These are phyloP conservation scores for Phytophthora hybrid DNA, from an alignment of 352 stramenopile genomes.

Conservation along the genomic window DNA sequence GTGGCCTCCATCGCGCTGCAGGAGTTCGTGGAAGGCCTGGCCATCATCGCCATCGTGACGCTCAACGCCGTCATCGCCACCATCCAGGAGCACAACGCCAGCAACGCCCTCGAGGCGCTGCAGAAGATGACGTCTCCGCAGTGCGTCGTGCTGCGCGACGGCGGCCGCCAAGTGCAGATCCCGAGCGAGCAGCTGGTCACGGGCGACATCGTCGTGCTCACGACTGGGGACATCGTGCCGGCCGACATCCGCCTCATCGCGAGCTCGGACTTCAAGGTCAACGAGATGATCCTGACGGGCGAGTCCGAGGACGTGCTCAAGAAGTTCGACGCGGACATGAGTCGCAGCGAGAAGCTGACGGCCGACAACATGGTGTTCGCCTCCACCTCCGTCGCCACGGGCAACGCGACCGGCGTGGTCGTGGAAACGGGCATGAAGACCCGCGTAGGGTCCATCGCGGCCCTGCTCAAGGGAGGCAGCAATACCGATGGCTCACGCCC, in stretches of 20 bases:
- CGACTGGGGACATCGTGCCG: constrained; percentile 94
- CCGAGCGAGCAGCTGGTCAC: constrained; percentile 69
- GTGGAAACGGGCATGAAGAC: constrained; percentile 74
- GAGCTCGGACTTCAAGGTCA: constrained; percentile 87
- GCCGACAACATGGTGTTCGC: constrained; percentile 93
- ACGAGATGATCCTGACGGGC: constrained; percentile 95
- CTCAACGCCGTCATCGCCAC: constrained; percentile 79
- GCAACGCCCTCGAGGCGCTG: constrained; percentile 73
- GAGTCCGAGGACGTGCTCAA: constrained; percentile 89
- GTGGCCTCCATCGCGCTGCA: constrained; percentile 73
- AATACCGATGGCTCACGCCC: constrained; percentile 36
- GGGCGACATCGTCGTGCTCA: constrained; percentile 87
- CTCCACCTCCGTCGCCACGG: constrained; percentile 80
- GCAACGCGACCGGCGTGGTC: constrained; percentile 69
- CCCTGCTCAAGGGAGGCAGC: constrained; percentile 53
- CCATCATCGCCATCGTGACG: constrained; percentile 79
- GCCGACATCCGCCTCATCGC: constrained; percentile 91
- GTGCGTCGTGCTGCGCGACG: constrained; percentile 66
- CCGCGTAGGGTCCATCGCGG: constrained; percentile 69
- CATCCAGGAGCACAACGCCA: constrained; percentile 71
- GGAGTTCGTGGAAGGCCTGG: constrained; percentile 74
- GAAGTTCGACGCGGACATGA: constrained; percentile 60
- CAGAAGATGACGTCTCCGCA: constrained; percentile 79
- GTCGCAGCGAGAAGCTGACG: constrained; percentile 64
- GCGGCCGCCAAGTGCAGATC: constrained; percentile 57